Percentiles rank a stretch among this genome's conserved stretches.
phyloP scores from a whole-genome alignment of 2,329 filamentous ascomycete species.

The Penicillium hordei region DNA sequence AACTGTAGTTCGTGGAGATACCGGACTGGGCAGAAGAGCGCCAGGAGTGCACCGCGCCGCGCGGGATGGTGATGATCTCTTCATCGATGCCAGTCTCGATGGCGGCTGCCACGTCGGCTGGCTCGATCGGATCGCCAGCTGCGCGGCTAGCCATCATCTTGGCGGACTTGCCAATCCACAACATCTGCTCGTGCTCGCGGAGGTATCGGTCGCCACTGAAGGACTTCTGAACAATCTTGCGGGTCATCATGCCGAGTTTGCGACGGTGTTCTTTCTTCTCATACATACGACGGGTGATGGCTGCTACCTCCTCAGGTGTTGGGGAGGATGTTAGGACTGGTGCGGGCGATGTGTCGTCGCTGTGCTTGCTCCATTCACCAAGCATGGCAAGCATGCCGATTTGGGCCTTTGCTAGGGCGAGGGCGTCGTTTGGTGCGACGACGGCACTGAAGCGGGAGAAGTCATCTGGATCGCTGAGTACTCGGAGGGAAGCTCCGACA shows the following conservation, averaged over 20 bases:
- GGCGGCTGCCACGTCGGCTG: slow-evolving; percentile 28
- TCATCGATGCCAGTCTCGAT: slow-evolving; percentile 33
- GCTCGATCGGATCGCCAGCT: slow-evolving; percentile 25
- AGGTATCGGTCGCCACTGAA: slow-evolving; percentile 62
- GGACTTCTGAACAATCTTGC: slow-evolving; percentile 59
- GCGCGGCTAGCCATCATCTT: slow-evolving; percentile 35
- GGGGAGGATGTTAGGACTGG: slow-evolving; percentile 52
- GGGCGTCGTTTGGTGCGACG: slow-evolving; percentile 64
- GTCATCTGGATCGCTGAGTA: slow-evolving; percentile 45
- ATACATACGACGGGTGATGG: slow-evolving; percentile 60
- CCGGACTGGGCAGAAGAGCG: slow-evolving; percentile 36
- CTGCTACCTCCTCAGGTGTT: slow-evolving; percentile 51
- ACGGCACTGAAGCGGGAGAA: slow-evolving; percentile 59
- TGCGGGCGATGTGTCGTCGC: slow-evolving; percentile 50
- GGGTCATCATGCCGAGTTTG: slow-evolving; percentile 59
- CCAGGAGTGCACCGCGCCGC: slow-evolving; percentile 36
- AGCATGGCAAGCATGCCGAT: slow-evolving; percentile 62
- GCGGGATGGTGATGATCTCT: slow-evolving; percentile 39
- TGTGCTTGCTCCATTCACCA: slow-evolving; percentile 61
- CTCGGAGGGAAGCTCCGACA: slow-evolving; percentile 43
- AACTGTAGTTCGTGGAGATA: slow-evolving; percentile 33
- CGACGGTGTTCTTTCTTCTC: slow-evolving; percentile 58
- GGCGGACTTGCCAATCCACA: slow-evolving; percentile 49
- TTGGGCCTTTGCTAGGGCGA: slow-evolving; percentile 60
- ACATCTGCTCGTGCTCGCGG: slow-evolving; percentile 62